Conservation (phyloP, 208 protist genomes). For the Acanthamoeba lenticulata region DNA sequence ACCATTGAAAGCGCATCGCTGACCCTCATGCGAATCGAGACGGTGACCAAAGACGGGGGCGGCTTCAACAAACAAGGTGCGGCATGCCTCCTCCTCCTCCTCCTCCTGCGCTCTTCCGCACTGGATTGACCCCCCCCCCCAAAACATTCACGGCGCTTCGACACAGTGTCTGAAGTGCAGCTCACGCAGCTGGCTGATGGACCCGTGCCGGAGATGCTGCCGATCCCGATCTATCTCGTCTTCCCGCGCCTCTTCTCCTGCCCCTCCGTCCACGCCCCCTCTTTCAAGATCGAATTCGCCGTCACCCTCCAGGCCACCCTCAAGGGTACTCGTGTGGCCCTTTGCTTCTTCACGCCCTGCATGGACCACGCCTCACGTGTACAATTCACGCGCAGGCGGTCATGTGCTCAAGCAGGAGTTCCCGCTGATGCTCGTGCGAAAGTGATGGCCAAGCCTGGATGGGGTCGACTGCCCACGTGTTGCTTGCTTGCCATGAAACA, state of each 20-base stretch:
- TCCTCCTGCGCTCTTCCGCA: not conserved
- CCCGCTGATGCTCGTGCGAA: not conserved
- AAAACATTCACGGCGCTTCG: too few species aligned
- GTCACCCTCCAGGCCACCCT: not conserved
- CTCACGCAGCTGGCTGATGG: not conserved
- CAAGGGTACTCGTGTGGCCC: not conserved
- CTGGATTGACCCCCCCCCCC: too few species aligned
- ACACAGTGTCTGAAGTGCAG: not conserved
- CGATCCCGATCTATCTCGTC: not conserved
- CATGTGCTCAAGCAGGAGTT: not conserved
- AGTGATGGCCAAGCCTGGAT: not conserved
- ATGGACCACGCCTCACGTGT: not conserved
- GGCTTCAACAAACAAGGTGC: slow-evolving; percentile 28
- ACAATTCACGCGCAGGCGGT: not conserved
- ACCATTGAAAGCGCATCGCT: not conserved
- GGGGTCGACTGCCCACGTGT: too few species aligned
- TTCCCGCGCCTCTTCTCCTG: slow-evolving; percentile 34
- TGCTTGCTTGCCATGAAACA: too few species aligned
- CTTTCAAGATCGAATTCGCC: slow-evolving; percentile 25
- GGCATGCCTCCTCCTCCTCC: not conserved
- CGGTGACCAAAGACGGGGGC: not conserved
- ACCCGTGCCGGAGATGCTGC: not conserved
- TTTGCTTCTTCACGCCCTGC: not conserved
- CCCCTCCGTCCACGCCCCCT: not conserved
- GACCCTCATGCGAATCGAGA: not conserved